Base-by-base conservation (phyloP, 306 rosid species). In the Comarum palustre region DNA sequence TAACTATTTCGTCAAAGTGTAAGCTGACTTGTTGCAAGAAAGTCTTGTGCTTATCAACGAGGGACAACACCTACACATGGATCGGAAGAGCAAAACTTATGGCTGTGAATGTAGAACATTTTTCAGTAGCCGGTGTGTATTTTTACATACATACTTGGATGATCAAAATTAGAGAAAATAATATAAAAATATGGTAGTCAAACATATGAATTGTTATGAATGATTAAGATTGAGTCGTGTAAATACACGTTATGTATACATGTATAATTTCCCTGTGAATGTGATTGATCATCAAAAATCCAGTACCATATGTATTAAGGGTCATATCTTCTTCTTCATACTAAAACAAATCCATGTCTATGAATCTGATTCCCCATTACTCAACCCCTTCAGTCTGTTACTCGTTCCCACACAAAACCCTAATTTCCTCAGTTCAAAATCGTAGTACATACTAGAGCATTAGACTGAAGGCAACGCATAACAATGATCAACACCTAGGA, bases 31-130 rank as follows among this genome's bases (percentile, higher is more conserved):
- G 4, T 15, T 14, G 19, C 39, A 67, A 67, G 52, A 52, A 39
- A 55, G 39, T 55, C 39, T 71, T 17, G 41, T 71, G 66, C 38
- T 71, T 71, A 71, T 57, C 66, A 8, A 24, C 31, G 31, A 29
- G 31, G 31, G 2, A 24, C 43, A 29, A 15, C 65, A 14, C 64
- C 19, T 13, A 38, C 0, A 29, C 15, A 12, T 24, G 39, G 1
- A 4, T n/a, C 4, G 41, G 29, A 63, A 22, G 51, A 55, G 36
- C 51, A 43, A 13, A 43, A 43, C 13, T 4, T 22, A 64, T 38
- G 74, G 74, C 25, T 70, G 48, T 4, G 43, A n/a, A n/a, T n/a
- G 32, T 31, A 31, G 32, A 31, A 3, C 32, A 31, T 31, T 3
- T 31, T 31, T n/a, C 32, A 31, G 32, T 31, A 31, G 3, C 1